Evolutionary conservation across 2,329 filamentous ascomycete species (phyloP).

Genomic region (Pestalotiopsis sp.): DNA sequence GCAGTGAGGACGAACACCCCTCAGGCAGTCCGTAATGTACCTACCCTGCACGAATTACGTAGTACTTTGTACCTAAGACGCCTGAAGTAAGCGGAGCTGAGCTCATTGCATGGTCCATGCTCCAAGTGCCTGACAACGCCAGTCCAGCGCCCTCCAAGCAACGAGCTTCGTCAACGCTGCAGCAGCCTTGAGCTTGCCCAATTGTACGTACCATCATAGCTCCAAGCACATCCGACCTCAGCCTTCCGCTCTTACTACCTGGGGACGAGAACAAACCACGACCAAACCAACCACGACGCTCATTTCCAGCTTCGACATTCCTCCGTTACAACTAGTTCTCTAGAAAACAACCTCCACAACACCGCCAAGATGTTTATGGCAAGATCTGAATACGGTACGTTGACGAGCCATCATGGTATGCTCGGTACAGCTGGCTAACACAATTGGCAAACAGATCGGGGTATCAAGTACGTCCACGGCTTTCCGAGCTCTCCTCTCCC

Average conservation of each 20-base stretch:
- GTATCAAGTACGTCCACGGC: constrained; percentile 79
- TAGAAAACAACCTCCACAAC: constrained; percentile 29
- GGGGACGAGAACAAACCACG: constrained; percentile 12
- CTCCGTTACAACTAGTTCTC: constrained; percentile 7
- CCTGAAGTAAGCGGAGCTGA: constrained; percentile 2
- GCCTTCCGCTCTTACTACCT: constrained; percentile 16
- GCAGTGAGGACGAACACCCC: background rate
- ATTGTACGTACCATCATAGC: constrained; percentile 8
- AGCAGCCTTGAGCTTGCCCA: constrained; percentile 35
- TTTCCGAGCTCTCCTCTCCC: constrained; percentile 16
- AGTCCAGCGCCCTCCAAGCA: background rate
- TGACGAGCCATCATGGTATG: constrained; percentile 16
- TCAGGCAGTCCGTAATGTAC: background rate
- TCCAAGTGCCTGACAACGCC: background rate
- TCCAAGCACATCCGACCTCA: constrained; percentile 17
- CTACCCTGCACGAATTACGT: background rate
- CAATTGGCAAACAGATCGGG: constrained; percentile 72
- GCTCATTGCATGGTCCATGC: constrained; percentile 2
- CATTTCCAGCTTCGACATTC: background rate
- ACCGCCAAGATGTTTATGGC: constrained; percentile 94
- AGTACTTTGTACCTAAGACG: background rate
- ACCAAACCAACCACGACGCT: constrained; percentile 1
- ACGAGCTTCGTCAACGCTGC: constrained; percentile 36
- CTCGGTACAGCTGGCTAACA: constrained; percentile 12
- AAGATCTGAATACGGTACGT: constrained; percentile 98